Evolutionary conservation across 495 filamentous ascomycete genomes (phyloP), one percentile per base, ranked within the genome.

Genomic region (Parmelia sp.): DNA sequence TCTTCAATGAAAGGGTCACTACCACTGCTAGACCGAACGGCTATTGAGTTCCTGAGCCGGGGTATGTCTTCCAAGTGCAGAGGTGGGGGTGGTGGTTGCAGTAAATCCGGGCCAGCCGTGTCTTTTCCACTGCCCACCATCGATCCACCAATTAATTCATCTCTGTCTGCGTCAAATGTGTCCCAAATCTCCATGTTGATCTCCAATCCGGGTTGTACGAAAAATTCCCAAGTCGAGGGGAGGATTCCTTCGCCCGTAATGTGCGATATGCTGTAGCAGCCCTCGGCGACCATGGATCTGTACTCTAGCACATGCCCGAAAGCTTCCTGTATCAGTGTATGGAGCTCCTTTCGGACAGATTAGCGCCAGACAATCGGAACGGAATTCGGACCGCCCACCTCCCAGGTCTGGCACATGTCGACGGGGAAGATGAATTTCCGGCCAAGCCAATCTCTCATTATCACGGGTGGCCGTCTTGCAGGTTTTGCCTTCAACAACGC

Each of bases 251-350:
- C 57, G n/a, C 57, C 57, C 4, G 36, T 44, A 0, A 35, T 23
- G 12, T 60, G 36, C 14, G 40, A 39, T 29, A 60, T 60, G 37
- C 4, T 31, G 57, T 60, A 60, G 37, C 14, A 29, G 40, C 57
- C 57, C 9, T 39, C 31, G 36, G 42, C 57, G 14, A 44, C 31
- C 36, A 60, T 11, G 42, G 35, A 14, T 4, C 15, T 44, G 23
- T 60, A 44, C 3, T 60, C 23, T 27, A 9, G 36, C 15, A 44
- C 12, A 31, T 60, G 57, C 37, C 36, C 36, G 19, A 60, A 40
- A 40, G 57, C 57, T 60, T 60, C 57, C n/a, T 29, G 36, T 19
- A 60, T 60, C 12, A 44, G 36, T 27, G 21, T 27, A 21, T 60
- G 17, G 40, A 60, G 57, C 4, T 23, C 57, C 57, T 60, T 27